Conservation (phyloP, 1,284 basidiomycete genomes). For the Kalmanozyma brasiliensis region DNA sequence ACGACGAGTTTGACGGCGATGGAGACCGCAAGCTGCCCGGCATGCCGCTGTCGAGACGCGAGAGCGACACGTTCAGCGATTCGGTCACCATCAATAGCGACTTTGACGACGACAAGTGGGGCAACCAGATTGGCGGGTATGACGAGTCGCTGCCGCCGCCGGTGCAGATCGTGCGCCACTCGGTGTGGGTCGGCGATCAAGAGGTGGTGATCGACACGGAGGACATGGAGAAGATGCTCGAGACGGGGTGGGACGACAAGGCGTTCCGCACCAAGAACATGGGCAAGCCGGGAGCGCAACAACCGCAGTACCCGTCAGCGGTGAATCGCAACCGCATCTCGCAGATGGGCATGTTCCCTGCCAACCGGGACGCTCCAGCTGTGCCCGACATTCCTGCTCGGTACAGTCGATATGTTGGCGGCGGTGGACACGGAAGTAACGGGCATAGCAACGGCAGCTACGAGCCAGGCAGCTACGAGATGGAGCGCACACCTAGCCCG, state of each 20-base stretch:
- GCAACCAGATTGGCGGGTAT: constrained; percentile 70
- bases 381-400: constrained; percentile 49
- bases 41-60: constrained; percentile 29
- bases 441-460: constrained; percentile 8
- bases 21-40: constrained; percentile 41
- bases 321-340: constrained; percentile 33
- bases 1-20: constrained; percentile 70
- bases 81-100: constrained; percentile 37
- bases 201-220: constrained; percentile 55
- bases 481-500: constrained; percentile 45
- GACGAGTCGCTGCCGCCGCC: constrained; percentile 60
- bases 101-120: constrained; percentile 91
- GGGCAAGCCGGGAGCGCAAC: constrained; percentile 19
- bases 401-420: constrained; percentile 12
- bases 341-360: constrained; percentile 42
- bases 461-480: constrained; percentile 42
- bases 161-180: constrained; percentile 56
- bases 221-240: constrained; percentile 62
- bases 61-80: constrained; percentile 50
- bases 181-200: constrained; percentile 54
- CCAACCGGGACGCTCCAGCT: constrained; percentile 26
- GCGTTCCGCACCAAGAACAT: constrained; percentile 26
- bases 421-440: constrained; percentile 1
- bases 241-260: constrained; percentile 58
- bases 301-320: constrained; percentile 41